Evolutionary conservation across 148 eudicot species (phyloP).

Genomic region (Fagopyrum homotropicum): DNA sequence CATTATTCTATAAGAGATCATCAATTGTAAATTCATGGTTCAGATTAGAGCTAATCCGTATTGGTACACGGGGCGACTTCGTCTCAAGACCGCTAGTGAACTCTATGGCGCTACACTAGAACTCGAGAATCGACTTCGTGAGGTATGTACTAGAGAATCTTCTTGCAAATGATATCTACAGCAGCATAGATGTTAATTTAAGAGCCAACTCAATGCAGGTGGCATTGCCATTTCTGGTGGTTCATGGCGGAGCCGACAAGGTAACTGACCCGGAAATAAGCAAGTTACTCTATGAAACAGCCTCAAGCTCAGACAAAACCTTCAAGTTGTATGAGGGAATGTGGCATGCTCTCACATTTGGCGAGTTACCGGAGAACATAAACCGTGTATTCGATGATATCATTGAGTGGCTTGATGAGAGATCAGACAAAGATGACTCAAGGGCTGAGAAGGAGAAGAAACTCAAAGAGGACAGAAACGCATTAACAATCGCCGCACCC

Average conservation of each 20-base stretch:
- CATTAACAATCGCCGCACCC: background rate
- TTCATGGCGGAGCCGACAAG: conserved; percentile 63
- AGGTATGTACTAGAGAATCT: conserved; percentile 14
- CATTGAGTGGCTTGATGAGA: conserved; percentile 51
- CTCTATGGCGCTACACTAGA: conserved; percentile 42
- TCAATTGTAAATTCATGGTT: no score
- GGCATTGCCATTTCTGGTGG: conserved; percentile 42
- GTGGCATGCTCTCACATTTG: conserved; percentile 81
- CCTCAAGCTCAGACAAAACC: conserved; percentile 62
- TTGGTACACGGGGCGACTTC: conserved; percentile 74
- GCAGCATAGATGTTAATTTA: no score
- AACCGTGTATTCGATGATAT: conserved; percentile 52
- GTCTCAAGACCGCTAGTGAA: conserved; percentile 55
- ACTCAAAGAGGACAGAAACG: conserved; percentile 26
- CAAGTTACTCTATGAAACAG: conserved; percentile 44
- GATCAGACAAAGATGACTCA: conserved; percentile 13
- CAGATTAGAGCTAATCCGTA: conserved; percentile 69
- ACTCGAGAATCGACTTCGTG: conserved; percentile 56
- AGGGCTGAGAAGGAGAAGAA: conserved; percentile 48
- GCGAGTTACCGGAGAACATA: conserved; percentile 61
- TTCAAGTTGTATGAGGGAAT: conserved; percentile 71
- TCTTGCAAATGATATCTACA: no score
- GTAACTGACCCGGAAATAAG: conserved; percentile 59
- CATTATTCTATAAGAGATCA: no score
- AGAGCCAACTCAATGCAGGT: conserved; percentile 13